phyloP scores from a whole-genome alignment of 495 filamentous ascomycete species.

The Daldinia decipiens region DNA sequence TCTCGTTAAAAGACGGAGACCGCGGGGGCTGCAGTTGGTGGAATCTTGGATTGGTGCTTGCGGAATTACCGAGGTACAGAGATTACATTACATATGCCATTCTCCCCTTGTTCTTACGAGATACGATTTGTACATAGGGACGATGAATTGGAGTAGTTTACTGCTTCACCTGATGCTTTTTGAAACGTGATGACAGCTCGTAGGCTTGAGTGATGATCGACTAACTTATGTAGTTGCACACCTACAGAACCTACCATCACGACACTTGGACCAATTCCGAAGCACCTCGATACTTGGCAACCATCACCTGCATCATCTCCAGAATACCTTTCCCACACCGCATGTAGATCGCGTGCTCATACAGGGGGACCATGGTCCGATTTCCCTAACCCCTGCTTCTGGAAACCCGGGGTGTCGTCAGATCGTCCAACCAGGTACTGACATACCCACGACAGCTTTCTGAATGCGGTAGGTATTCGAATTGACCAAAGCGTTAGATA shows the following conservation, averaged over 20 bases:
- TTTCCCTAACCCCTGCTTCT: constrained; percentile 9
- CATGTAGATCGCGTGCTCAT: neutral
- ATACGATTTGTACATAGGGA: constrained; percentile 32
- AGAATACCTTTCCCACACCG: neutral
- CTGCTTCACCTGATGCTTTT: constrained; percentile 29
- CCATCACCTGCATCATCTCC: neutral
- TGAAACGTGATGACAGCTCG: neutral
- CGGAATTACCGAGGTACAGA: constrained; percentile 26
- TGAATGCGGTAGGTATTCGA: constrained; percentile 29
- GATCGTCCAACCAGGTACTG: constrained; percentile 11
- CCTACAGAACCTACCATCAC: neutral
- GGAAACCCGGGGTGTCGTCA: neutral
- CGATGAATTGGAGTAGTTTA: constrained; percentile 20
- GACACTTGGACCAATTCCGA: neutral
- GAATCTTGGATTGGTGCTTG: constrained; percentile 34
- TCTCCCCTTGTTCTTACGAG: constrained; percentile 24
- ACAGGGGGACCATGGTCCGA: neutral
- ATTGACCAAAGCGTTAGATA: constrained; percentile 23
- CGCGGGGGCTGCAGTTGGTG: constrained; percentile 21
- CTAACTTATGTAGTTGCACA: too few species aligned
- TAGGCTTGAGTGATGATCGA: neutral
- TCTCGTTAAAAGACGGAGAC: constrained; percentile 20
- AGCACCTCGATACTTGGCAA: neutral
- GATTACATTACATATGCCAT: constrained; percentile 24
- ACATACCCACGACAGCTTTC: constrained; percentile 17